phyloP scores from a whole-genome alignment of 2,329 filamentous ascomycete species.

The Paraconiothyrium brasiliense region DNA sequence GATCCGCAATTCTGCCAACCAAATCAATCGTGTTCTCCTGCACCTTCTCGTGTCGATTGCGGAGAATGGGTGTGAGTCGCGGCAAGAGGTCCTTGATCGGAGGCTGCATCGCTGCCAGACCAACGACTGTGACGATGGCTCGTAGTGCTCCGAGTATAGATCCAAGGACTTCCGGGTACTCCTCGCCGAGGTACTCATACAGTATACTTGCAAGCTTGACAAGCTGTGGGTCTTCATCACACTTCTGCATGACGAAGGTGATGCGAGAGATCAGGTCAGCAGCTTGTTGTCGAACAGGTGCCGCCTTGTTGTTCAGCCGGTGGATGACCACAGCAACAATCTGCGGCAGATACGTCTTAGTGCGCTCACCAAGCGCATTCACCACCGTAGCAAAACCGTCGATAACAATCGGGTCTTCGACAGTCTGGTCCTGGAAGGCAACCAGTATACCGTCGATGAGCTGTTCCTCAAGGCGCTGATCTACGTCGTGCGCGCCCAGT shows the following conservation, averaged over 20 bases:
- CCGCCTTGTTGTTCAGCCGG: conserved; percentile 97
- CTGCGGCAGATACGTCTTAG: conserved; percentile 95
- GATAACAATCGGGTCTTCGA: conserved; percentile 94
- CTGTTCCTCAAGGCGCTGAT: conserved; percentile 89
- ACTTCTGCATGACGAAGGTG: conserved; percentile 99
- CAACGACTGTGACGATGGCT: conserved; percentile 96
- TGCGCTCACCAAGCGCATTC: conserved; percentile 90
- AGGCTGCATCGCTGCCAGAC: conserved; percentile 97
- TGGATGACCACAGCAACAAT: conserved; percentile 97
- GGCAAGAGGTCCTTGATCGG: conserved; percentile 96
- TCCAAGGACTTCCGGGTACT: conserved; percentile 96
- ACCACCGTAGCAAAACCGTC: conserved; percentile 98
- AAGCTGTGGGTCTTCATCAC: conserved; percentile 94
- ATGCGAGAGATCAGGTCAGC: conserved; percentile 97
- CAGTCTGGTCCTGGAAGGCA: conserved; percentile 97
- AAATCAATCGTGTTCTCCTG: conserved; percentile 99
- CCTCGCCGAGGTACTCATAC: conserved; percentile 98
- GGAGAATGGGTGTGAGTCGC: conserved; percentile 94
- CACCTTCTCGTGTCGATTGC: conserved; percentile 98
- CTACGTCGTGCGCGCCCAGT: conserved; percentile 91
- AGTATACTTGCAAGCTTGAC: conserved; percentile 93
- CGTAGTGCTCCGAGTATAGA: conserved; percentile 95
- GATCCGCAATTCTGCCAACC: conserved; percentile 96
- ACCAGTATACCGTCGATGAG: conserved; percentile 95
- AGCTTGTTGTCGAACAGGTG: conserved; percentile 95